These are phyloP conservation scores for Rhizopus arrhizus DNA, from an alignment of 371 early-diverging fungal species.

Conservation along the genomic window DNA sequence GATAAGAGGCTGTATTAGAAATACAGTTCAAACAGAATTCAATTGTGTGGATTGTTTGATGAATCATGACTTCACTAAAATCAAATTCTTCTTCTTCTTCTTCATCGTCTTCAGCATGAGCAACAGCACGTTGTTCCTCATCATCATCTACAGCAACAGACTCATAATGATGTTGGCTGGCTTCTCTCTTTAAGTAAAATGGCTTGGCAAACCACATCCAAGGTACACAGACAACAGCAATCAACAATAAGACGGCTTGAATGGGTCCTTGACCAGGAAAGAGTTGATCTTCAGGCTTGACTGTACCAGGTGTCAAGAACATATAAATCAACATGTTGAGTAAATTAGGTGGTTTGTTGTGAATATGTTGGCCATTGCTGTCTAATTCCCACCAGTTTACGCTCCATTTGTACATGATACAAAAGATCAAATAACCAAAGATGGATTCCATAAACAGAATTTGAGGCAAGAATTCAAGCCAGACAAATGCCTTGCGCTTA, in stretches of 20 bases:
- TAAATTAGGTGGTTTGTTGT: slow-evolving; percentile 87
- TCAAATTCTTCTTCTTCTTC: slow-evolving; percentile 74
- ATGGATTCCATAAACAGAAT: slow-evolving; percentile 90
- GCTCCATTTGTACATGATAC: slow-evolving; percentile 98
- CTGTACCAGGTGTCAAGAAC: slow-evolving; percentile 97
- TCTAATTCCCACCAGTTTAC: slow-evolving; percentile 83
- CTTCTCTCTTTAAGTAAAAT: slow-evolving; percentile 77
- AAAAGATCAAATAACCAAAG: slow-evolving; percentile 94
- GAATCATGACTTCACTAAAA: slow-evolving; percentile 92
- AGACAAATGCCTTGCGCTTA: slow-evolving; percentile 79
- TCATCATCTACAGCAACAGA: slow-evolving; percentile 53
- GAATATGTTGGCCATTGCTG: slow-evolving; percentile 65
- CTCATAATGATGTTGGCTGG: slow-evolving; percentile 79
- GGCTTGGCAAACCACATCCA: slow-evolving; percentile 99
- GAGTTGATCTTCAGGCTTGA: slow-evolving; percentile 70
- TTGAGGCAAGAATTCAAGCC: slow-evolving; percentile 94
- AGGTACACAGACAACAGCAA: slow-evolving; percentile 94
- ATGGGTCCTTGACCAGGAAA: slow-evolving; percentile 88
- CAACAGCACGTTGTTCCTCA: slow-evolving; percentile 23
- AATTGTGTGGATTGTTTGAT: slow-evolving; percentile 98
- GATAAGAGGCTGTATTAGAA: slow-evolving; percentile 99
- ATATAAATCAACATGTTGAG: slow-evolving; percentile 98
- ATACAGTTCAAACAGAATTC: slow-evolving; percentile 99
- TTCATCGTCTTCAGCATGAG: slow-evolving; percentile 38
- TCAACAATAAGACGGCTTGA: slow-evolving; percentile 81